Percentiles rank a stretch among this genome's conserved stretches.
phyloP scores from a whole-genome alignment of 768 basidiomycete genomes.

The Lactarius indigo region DNA sequence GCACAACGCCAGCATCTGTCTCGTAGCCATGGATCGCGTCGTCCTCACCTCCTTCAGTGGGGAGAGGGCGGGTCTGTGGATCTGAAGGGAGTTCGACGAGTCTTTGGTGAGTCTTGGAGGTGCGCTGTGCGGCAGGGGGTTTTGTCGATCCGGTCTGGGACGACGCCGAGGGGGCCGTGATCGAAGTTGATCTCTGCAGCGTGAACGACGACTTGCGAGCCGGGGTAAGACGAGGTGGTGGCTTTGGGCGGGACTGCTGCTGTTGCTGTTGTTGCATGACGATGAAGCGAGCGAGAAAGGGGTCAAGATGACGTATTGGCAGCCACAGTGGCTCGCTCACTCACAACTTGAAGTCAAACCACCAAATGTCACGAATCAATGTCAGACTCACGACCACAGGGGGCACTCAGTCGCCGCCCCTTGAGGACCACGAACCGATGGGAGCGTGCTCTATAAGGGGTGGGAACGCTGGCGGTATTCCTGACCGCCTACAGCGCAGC shows the following conservation, averaged over 20 bases:
- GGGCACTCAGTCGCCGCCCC: slow-evolving; percentile 25
- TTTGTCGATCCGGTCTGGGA: not conserved
- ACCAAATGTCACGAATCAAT: slow-evolving; percentile 7
- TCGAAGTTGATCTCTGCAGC: not conserved
- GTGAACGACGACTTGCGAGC: slow-evolving; percentile 7
- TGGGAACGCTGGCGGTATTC: slow-evolving; percentile 20
- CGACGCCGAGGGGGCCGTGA: not conserved
- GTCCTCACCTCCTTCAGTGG: slow-evolving; percentile 35
- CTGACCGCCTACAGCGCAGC: slow-evolving; percentile 25
- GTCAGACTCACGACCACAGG: not conserved
- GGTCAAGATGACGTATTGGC: slow-evolving; percentile 14
- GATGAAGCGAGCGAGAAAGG: not conserved
- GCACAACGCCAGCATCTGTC: slow-evolving; percentile 47
- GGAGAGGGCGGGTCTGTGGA: slow-evolving; percentile 75
- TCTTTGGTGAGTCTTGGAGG: slow-evolving; percentile 88
- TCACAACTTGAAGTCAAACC: not conserved
- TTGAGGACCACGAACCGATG: slow-evolving; percentile 22
- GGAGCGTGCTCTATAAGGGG: slow-evolving; percentile 23
- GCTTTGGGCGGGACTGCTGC: not conserved
- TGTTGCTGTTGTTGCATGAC: slow-evolving; percentile 14
- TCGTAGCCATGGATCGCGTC: slow-evolving; percentile 57
- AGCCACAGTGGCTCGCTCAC: not conserved
- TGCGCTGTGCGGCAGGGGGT: slow-evolving; percentile 49
- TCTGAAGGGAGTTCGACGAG: slow-evolving; percentile 88
- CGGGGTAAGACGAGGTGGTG: not conserved